A percentile compares a stretch with the other conserved stretches of the same genome.
phyloP scores from a whole-genome alignment of 805 yeast genomes.

The Candida manassasensis region DNA sequence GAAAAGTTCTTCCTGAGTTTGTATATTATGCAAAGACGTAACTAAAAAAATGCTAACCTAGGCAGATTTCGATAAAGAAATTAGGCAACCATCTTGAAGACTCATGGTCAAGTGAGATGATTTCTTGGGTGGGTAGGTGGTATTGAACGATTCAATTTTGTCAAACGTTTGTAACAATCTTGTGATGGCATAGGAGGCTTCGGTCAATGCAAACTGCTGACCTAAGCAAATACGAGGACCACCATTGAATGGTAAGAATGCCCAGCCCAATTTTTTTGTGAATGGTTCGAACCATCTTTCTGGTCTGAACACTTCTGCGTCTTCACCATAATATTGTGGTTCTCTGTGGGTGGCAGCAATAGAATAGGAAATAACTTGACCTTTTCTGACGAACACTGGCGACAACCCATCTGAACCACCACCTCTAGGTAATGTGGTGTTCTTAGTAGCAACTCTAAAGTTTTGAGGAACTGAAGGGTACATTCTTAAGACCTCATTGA shows the following conservation, averaged over 20 bases:
- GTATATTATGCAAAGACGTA: too few relatives aligned
- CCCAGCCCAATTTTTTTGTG: slow-evolving; percentile 29
- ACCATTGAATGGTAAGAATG: slow-evolving; percentile 33
- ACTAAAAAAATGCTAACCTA: too few relatives aligned
- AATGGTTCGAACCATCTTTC: slow-evolving; percentile 27
- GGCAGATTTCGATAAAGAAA: slow-evolving; percentile 8
- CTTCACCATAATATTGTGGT: slow-evolving; percentile 37
- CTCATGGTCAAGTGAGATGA: slow-evolving; percentile 18
- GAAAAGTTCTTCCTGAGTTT: too few relatives aligned
- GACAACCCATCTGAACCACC: slow-evolving; percentile 33
- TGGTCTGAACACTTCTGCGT: slow-evolving; percentile 25
- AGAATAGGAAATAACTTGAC: slow-evolving; percentile 35
- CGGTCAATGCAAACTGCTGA: slow-evolving; percentile 37
- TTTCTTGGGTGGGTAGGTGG: slow-evolving; percentile 14
- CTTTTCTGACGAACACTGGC: slow-evolving; percentile 42
- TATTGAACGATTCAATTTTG: slow-evolving; percentile 12
- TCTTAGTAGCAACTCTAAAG: slow-evolving; percentile 40
- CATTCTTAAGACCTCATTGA: slow-evolving; percentile 46
- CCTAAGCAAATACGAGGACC: slow-evolving; percentile 38
- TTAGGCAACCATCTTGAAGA: slow-evolving; percentile 12
- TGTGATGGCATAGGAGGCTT: slow-evolving; percentile 27
- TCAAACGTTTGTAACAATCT: slow-evolving; percentile 30
- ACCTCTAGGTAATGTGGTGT: slow-evolving; percentile 45
- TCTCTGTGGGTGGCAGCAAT: slow-evolving; percentile 42
- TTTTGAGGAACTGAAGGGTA: slow-evolving; percentile 51